Evolutionary conservation across 495 filamentous ascomycete genomes (phyloP), one percentile per base, ranked within the genome.

Genomic region (Rostrohypoxylon terebratum): DNA sequence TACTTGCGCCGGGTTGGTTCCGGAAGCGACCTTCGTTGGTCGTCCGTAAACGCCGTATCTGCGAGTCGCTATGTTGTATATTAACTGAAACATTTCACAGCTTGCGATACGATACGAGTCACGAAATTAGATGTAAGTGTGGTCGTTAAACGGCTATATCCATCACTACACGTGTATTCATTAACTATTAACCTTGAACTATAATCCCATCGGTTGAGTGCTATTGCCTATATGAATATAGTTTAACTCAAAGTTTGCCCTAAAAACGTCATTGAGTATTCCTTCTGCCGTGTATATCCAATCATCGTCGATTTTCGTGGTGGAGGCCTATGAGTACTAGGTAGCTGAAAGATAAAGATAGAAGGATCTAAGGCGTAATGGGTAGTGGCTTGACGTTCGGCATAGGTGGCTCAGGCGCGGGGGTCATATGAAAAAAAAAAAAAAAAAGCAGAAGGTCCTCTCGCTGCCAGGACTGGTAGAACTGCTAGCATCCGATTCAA

Each of bases 401-500:
- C 42, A 11, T 50, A 54, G 50, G 50, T 54, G 50, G 50, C 50
- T 54, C 16, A 53, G 48, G 11, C 23, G 48, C 23, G 16, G 18
- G 20, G 14, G 14, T 16, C 0, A 20, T 11, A 7, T 16, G 14
- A 2, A 7, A 16, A 3, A 16, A 14, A 7, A 16, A 3, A 16
- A 14, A n/a, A 1, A 38, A 9, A 44, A 44, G 47, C n/a, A 31
- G 5, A 36, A 16, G 18, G 51, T 3, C 28, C 28, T 28, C 28
- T 28, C 28, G 51, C 28, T 55, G 51, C 18, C n/a, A 34, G 51
- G n/a, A 42, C 14, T n/a, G n/a, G n/a, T n/a, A n/a, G n/a, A n/a
- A n/a, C n/a, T n/a, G n/a, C n/a, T n/a, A n/a, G n/a, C n/a, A n/a
- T n/a, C 38, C 38, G 38, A 55, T 55, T 34, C 21, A 25, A 53